These are phyloP conservation scores for Zymoseptoria brevis DNA, from an alignment of 2,329 filamentous ascomycete species.

Conservation along the genomic window DNA sequence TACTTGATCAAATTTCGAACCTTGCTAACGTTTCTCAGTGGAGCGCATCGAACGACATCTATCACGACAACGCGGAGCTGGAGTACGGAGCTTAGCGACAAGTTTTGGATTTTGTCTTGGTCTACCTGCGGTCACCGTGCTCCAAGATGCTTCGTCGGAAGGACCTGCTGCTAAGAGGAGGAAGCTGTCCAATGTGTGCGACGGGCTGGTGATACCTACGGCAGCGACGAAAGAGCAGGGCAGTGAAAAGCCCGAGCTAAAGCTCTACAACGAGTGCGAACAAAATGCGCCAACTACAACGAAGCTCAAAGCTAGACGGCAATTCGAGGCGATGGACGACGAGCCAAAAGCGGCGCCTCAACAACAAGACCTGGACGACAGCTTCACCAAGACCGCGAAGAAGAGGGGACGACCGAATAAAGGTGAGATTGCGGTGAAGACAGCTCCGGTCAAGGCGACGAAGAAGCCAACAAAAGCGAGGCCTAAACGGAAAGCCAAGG, in stretches of 20 bases:
- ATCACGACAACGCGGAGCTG: slow-evolving; percentile 27
- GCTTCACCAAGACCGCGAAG: slow-evolving; percentile 8
- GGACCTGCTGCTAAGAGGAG: slow-evolving; percentile 20
- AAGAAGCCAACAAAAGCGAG: background rate
- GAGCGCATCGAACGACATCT: slow-evolving; percentile 27
- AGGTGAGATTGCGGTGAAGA: background rate
- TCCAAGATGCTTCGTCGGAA: background rate
- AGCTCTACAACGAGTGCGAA: background rate
- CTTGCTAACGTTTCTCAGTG: slow-evolving; percentile 13
- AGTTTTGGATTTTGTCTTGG: slow-evolving; percentile 27
- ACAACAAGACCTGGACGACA: slow-evolving; percentile 10
- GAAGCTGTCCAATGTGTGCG: slow-evolving; percentile 6
- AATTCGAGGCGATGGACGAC: slow-evolving; percentile 3
- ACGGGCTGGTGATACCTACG: background rate
- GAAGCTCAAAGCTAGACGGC: background rate
- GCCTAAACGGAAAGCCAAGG: background rate
- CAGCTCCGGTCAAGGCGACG: background rate
- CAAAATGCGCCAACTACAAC: background rate
- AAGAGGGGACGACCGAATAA: slow-evolving; percentile 6
- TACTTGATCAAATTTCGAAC: background rate
- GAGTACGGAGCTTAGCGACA: slow-evolving; percentile 21
- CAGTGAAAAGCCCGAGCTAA: background rate
- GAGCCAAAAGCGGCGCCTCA: background rate
- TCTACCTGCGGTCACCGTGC: slow-evolving; percentile 1
- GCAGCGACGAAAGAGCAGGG: background rate